These are phyloP conservation scores for Papilionanthe hybrid DNA, from an alignment of 116 monocot genomes.

Conservation along the genomic window DNA sequence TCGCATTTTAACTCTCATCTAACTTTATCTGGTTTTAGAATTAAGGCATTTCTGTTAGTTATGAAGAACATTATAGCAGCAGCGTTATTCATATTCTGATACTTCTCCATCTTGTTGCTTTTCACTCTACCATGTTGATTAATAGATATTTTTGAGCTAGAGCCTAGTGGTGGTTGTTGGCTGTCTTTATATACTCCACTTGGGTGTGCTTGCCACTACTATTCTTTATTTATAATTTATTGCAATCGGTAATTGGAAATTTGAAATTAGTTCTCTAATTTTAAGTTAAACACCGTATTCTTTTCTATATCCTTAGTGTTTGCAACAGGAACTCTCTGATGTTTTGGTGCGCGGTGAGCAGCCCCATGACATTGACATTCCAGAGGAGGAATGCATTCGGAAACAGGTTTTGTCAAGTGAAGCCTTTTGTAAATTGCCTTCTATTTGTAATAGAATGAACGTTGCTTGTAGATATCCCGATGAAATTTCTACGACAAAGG, in stretches of 20 bases:
- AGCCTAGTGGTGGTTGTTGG: no score
- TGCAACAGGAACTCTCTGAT: conserved; percentile 13
- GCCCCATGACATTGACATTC: conserved; percentile 2
- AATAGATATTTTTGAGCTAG: not conserved
- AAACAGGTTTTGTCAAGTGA: conserved; percentile 6
- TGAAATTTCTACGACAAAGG: not conserved
- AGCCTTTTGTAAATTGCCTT: not conserved
- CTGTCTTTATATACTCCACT: no score
- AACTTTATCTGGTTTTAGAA: no score
- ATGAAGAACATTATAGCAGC: no score
- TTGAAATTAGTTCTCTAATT: not conserved
- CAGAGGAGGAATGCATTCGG: conserved; percentile 6
- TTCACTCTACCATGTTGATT: not conserved
- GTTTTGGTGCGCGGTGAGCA: conserved; percentile 7
- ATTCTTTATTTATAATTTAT: conserved; percentile 1
- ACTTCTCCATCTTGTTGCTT: not conserved
- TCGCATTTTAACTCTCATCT: no score
- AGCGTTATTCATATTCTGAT: not conserved
- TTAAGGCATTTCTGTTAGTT: no score
- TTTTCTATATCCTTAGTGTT: conserved; percentile 15
- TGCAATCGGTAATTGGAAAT: not conserved
- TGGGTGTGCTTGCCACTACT: not conserved
- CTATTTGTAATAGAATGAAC: not conserved
- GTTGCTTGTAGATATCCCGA: not conserved
- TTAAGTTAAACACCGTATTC: not conserved